These are phyloP conservation scores for Trebouxia gelatinosa DNA, from an alignment of 163 green algal genomes.

Conservation along the genomic window DNA sequence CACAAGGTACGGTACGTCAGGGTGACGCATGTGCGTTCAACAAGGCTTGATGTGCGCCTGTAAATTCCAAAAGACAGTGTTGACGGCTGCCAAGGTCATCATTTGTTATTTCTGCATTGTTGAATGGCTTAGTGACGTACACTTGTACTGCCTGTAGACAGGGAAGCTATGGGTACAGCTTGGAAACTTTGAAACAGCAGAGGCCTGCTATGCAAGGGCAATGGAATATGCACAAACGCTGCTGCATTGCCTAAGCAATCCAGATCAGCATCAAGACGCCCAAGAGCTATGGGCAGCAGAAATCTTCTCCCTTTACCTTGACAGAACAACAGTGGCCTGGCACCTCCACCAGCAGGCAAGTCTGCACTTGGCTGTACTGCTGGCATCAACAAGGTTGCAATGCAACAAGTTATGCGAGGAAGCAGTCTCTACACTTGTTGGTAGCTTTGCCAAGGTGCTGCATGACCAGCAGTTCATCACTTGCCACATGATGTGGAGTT, in stretches of 20 bases:
- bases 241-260: neutral
- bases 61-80: too few relatives aligned
- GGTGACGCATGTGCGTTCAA: too few relatives aligned
- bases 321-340: constrained; percentile 25
- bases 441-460: constrained; percentile 1
- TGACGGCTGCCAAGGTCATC: too few relatives aligned
- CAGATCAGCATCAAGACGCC: neutral
- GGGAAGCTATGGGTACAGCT: neutral
- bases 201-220: constrained; percentile 23
- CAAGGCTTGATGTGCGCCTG: too few relatives aligned
- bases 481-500: too few relatives aligned
- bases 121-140: too few relatives aligned
- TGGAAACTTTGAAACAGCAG: constrained; percentile 28
- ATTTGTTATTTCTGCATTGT: too few relatives aligned
- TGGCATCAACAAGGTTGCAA: too few relatives aligned
- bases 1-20: constrained; percentile 36
- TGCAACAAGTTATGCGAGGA: too few relatives aligned
- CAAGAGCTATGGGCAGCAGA: neutral
- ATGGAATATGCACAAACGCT: constrained; percentile 9
- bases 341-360: constrained; percentile 26
- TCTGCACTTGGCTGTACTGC: neutral
- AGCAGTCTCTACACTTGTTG: too few relatives aligned
- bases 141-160: constrained; percentile 21
- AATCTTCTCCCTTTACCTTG: constrained; percentile 3
- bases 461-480: constrained; percentile 2